Percentiles rank a stretch among this genome's conserved stretches.
These are phyloP conservation scores for Plenodomus lindquistii DNA, from an alignment of 2,329 filamentous ascomycete species.

Conservation along the genomic window DNA sequence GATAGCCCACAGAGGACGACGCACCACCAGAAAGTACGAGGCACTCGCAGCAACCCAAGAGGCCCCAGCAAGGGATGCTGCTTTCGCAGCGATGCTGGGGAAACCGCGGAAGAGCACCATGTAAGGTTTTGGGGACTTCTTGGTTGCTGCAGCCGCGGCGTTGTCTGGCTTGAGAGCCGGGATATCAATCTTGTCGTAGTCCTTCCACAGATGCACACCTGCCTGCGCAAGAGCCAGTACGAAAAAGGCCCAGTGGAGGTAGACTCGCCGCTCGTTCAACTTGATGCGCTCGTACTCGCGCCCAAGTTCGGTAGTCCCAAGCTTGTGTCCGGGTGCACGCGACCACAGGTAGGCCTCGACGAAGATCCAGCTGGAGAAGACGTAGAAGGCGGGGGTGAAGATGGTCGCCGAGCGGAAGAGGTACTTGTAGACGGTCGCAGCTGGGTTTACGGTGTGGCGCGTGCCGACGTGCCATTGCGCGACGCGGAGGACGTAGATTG, in stretches of 20 bases:
- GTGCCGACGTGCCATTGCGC: constrained; percentile 70
- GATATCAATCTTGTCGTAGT: constrained; percentile 70
- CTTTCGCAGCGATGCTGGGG: constrained; percentile 16
- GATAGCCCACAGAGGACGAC: constrained; percentile 48
- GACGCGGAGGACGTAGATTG: constrained; percentile 83
- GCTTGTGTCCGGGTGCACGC: constrained; percentile 60
- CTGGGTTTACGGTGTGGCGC: constrained; percentile 69
- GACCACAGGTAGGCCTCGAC: constrained; percentile 81
- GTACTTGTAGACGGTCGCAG: constrained; percentile 65
- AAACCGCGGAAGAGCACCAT: constrained; percentile 25
- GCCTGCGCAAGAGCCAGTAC: constrained; percentile 73
- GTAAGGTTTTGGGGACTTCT: constrained; percentile 19
- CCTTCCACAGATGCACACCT: constrained; percentile 68
- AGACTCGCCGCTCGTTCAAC: constrained; percentile 85
- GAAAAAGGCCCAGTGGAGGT: constrained; percentile 72
- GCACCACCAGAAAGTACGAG: constrained; percentile 36
- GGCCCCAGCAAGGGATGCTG: constrained; percentile 49
- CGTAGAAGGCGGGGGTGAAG: constrained; percentile 76
- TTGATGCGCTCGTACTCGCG: constrained; percentile 69
- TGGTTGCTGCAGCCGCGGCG: constrained; percentile 4
- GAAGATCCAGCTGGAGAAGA: constrained; percentile 77
- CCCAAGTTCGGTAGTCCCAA: constrained; percentile 73
- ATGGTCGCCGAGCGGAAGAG: constrained; percentile 63
- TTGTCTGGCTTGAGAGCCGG: constrained; percentile 36
- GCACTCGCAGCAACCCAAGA: constrained; percentile 45